Conservation (phyloP, 805 yeast species). For the Zygosaccharomyces siamensis region DNA sequence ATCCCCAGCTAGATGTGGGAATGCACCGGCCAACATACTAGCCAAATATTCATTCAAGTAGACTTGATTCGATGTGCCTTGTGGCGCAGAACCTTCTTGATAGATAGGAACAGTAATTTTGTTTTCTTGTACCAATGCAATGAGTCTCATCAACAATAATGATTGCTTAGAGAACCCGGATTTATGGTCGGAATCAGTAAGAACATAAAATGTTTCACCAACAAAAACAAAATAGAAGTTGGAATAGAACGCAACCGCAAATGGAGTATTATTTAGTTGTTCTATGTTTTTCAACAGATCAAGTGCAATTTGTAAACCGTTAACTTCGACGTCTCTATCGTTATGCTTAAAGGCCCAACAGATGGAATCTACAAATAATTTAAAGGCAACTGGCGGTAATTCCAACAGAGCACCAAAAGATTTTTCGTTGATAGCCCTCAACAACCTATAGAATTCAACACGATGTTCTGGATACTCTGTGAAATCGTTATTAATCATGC, state of each 20-base stretch:
- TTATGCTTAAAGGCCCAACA: constrained; percentile 98
- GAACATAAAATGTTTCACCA: constrained; percentile 86
- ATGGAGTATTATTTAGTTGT: constrained; percentile 58
- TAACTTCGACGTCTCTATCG: constrained; percentile 92
- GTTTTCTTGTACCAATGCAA: constrained; percentile 74
- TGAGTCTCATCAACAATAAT: constrained; percentile 73
- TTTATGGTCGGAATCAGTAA: constrained; percentile 96
- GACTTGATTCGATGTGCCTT: constrained; percentile 75
- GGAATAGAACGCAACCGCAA: constrained; percentile 81
- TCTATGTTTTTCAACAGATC: constrained; percentile 85
- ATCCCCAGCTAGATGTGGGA: constrained; percentile 80
- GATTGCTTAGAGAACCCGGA: constrained; percentile 91
- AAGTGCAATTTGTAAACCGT: constrained; percentile 77
- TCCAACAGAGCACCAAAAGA: constrained; percentile 82
- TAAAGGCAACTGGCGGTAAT: constrained; percentile 89
- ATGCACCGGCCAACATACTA: constrained; percentile 78
- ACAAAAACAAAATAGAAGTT: constrained; percentile 84
- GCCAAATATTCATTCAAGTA: constrained; percentile 78
- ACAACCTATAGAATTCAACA: constrained; percentile 86
- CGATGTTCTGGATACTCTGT: constrained; percentile 97
- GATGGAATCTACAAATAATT: constrained; percentile 85
- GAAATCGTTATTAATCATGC: constrained; percentile 93
- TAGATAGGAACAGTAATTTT: constrained; percentile 76
- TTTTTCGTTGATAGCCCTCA: constrained; percentile 80
- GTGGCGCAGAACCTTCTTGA: constrained; percentile 72